Base-by-base conservation (phyloP, 2,329 filamentous ascomycete genomes). In the Ophiocordyceps camponoti-saundersi region DNA sequence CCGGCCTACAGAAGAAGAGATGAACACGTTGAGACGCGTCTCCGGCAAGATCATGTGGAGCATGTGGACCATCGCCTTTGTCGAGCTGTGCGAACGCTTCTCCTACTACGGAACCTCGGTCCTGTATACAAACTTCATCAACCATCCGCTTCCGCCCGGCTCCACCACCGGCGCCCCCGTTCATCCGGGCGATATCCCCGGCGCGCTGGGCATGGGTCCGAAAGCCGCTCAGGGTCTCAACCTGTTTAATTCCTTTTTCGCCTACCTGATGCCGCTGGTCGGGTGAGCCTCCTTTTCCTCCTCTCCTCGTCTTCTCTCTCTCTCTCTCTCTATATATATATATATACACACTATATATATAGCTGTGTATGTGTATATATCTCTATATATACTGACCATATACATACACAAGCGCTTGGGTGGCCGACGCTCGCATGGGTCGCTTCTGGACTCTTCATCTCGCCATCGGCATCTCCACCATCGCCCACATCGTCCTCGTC, bases 21-120 rank as follows among this genome's bases (percentile, higher is more conserved):
- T 78, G 50, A 58, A 52, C 15, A 79, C 75, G 0, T 71, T 83
- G n/a, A 73, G 69, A 45, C 75, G 77, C 55, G 73, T 83, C 21
- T 75, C 78, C 13, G 79, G 77, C 51, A 70, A 70, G 56, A 75
- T 87, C 50, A 77, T 79, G 44, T 79, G 73, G 71, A 65, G 71
- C 47, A 73, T 80, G 48, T 87, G 78, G 64, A 79, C 77, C 23
- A 75, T 88, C 49, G 81, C 80, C 44, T 78, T 85, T 51, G 76
- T 83, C 49, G 83, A 88, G 63, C 66, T 85, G 48, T 84, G 79
- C 65, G 83, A 88, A 65, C 79, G 82, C 44, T 85, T 85, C 64
- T 82, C 79, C 15, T 88, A 85, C 73, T 86, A 87, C 57, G 83
- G 82, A 47, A 80, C 79, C 5, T 73, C 76, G 42, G 71, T 80